Evolutionary conservation across 75 land plant genomes (phyloP).

Genomic region (Adiantum capillusveneris): DNA sequence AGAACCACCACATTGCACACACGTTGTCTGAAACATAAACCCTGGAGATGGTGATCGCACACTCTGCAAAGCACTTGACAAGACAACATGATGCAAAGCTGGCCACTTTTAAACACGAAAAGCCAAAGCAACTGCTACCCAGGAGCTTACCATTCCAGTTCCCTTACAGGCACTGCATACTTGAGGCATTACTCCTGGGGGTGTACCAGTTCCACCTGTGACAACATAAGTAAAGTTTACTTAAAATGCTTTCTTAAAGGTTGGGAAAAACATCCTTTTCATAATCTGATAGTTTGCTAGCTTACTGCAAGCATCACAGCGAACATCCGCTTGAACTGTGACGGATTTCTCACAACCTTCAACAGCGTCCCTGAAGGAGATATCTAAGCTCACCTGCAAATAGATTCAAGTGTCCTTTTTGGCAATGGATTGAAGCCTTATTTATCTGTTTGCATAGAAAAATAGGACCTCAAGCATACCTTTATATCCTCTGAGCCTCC

Average conservation of each 20-base stretch:
- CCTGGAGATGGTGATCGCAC: conserved; percentile 14
- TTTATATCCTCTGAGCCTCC: conserved; percentile 1
- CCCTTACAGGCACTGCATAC: conserved; percentile 25
- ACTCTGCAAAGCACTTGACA: conserved; percentile 12
- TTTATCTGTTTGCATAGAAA: neutral
- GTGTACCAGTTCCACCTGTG: conserved; percentile 30
- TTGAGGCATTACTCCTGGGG: conserved; percentile 26
- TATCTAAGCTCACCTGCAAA: conserved; percentile 19
- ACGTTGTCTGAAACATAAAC: conserved; percentile 29
- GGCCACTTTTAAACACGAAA: too few species aligned
- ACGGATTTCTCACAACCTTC: conserved; percentile 28
- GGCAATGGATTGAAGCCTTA: too few species aligned
- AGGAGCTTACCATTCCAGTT: conserved; percentile 18
- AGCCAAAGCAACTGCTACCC: too few species aligned
- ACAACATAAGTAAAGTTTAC: too few species aligned
- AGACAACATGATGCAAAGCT: neutral
- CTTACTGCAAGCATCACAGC: conserved; percentile 32
- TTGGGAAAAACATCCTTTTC: too few species aligned
- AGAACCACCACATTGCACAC: conserved; percentile 26
- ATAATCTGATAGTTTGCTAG: neutral
- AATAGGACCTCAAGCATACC: neutral
- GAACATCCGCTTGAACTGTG: conserved; percentile 12
- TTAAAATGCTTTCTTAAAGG: too few species aligned
- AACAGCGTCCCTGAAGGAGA: conserved; percentile 38
- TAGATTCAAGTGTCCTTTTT: too few species aligned